Evolutionary conservation across 139 green algal species (phyloP), one percentile per base, ranked within the genome.

Genomic region (Chlorella sorokiniana): DNA sequence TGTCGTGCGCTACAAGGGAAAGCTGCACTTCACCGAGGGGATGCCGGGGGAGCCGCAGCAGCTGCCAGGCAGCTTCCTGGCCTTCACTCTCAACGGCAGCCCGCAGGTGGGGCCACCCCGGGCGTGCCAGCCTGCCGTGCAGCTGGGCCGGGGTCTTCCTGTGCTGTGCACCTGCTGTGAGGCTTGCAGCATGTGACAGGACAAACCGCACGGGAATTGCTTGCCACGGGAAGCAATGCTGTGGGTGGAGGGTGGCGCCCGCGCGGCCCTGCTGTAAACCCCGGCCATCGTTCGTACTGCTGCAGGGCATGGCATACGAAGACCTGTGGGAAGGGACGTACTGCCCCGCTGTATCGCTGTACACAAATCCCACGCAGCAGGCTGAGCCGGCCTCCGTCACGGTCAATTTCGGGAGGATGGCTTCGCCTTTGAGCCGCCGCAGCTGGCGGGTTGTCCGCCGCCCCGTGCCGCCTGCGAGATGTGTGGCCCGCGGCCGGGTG

Each of bases 261-360:
- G n/a, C n/a, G n/a, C n/a, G n/a, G n/a, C n/a, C n/a, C n/a, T n/a
- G n/a, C n/a, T n/a, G n/a, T n/a, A n/a, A n/a, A n/a, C n/a, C n/a
- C n/a, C n/a, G n/a, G n/a, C n/a, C n/a, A n/a, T n/a, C 1, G 33
- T 68, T 9, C 25, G 8, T 52, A 7, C 54, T 52, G 23, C 14
- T 69, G 37, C 69, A 81, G 67, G 59, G 56, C 54, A 77, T 56
- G 64, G 67, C 81, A 18, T 81, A 65, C 25, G 37, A 44, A 18
- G 89, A 92, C 64, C 81, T 98, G 27, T 48, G 56, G 22, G 92
- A 95, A 72, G 94, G 92, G 25, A 95, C 92, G 5, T 98, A 97
- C 88, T 97, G 93, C 83, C 94, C 94, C 11, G 85, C 91, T 7
- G 81, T 89, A 0, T 97, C 92, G 0, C 73, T 98, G 0, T 98